phyloP scores from a whole-genome alignment of 495 filamentous ascomycete genomes.

The Penicillium subrubescens region DNA sequence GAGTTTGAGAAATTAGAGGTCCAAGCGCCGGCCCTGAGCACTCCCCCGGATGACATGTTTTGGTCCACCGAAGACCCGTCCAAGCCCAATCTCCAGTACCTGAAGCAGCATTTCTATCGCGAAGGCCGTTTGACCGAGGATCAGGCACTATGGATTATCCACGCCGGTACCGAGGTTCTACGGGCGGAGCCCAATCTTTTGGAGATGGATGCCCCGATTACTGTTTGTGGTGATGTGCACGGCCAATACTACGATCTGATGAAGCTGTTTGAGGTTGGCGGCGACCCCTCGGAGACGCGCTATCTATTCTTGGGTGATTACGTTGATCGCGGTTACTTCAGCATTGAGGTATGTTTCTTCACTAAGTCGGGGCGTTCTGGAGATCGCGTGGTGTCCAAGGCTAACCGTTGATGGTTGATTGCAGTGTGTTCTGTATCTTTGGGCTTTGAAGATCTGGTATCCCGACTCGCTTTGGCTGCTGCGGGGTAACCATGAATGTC shows the following conservation, averaged over 20 bases:
- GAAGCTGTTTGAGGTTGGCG: constrained; percentile 99
- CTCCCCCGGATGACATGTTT: constrained; percentile 82
- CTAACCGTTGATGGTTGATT: constrained; percentile 4
- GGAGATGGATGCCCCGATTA: constrained; percentile 99
- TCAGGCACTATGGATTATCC: constrained; percentile 94
- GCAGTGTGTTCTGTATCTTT: constrained; percentile 92
- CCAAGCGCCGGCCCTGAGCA: constrained; percentile 91
- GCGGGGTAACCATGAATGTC: constrained; percentile 96
- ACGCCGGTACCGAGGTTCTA: constrained; percentile 79
- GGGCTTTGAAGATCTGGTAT: constrained; percentile 99
- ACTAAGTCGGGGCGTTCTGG: not conserved
- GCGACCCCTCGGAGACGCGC: constrained; percentile 91
- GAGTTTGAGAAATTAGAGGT: constrained; percentile 63
- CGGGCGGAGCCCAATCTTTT: constrained; percentile 89
- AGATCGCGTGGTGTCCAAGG: constrained; percentile 4
- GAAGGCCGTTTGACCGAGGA: constrained; percentile 96
- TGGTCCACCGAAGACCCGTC: constrained; percentile 74
- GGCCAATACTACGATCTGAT: constrained; percentile 99
- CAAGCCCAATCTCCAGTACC: constrained; percentile 90
- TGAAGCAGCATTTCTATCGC: constrained; percentile 97
- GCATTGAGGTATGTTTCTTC: constrained; percentile 71
- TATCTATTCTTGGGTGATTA: constrained; percentile 98
- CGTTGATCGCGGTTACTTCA: constrained; percentile 97
- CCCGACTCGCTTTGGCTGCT: constrained; percentile 96
- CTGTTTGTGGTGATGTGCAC: constrained; percentile 98